Evolutionary conservation across 1,284 basidiomycete genomes (phyloP).

Genomic region (Microbotryum lychnidis-dioicae): DNA sequence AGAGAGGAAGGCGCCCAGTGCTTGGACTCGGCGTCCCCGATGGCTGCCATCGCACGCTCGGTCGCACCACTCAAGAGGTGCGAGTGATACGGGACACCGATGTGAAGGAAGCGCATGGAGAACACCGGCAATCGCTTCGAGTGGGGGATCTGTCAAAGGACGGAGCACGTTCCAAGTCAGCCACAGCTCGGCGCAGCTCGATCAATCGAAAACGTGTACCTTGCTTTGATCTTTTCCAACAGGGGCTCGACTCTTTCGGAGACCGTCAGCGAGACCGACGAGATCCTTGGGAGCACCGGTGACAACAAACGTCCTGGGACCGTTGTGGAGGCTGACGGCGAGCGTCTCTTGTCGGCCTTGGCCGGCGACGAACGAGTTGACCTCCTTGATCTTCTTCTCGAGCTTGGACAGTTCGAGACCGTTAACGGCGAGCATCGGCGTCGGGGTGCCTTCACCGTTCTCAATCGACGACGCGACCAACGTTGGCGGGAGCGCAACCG

Average conservation of each 20-base stretch:
- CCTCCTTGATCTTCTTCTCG: constrained; percentile 73
- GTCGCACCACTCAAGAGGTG: constrained; percentile 70
- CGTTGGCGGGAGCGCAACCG: constrained; percentile 77
- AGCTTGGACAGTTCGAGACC: constrained; percentile 72
- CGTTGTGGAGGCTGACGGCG: constrained; percentile 82
- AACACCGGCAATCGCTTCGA: constrained; percentile 93
- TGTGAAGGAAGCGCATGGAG: constrained; percentile 83
- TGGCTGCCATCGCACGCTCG: constrained; percentile 47
- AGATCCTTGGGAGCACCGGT: constrained; percentile 88
- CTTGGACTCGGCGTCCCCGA: constrained; percentile 57
- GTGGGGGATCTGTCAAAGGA: constrained; percentile 53
- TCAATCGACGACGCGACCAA: constrained; percentile 81
- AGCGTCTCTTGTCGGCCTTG: constrained; percentile 41
- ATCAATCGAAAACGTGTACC: constrained; percentile 20
- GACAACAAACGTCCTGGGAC: constrained; percentile 80
- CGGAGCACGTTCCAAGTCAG: not conserved
- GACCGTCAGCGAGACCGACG: constrained; percentile 81
- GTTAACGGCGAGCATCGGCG: constrained; percentile 85
- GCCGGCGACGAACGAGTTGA: constrained; percentile 72
- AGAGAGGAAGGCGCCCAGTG: constrained; percentile 71
- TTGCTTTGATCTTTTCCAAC: constrained; percentile 87
- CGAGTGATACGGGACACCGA: constrained; percentile 93
- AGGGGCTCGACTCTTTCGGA: constrained; percentile 82
- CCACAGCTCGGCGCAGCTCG: not conserved
- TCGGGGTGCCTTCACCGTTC: constrained; percentile 85